Evolutionary conservation across 2,329 filamentous ascomycete genomes (phyloP), one percentile per base, ranked within the genome.

Genomic region (Herpomyces periplanetae): DNA sequence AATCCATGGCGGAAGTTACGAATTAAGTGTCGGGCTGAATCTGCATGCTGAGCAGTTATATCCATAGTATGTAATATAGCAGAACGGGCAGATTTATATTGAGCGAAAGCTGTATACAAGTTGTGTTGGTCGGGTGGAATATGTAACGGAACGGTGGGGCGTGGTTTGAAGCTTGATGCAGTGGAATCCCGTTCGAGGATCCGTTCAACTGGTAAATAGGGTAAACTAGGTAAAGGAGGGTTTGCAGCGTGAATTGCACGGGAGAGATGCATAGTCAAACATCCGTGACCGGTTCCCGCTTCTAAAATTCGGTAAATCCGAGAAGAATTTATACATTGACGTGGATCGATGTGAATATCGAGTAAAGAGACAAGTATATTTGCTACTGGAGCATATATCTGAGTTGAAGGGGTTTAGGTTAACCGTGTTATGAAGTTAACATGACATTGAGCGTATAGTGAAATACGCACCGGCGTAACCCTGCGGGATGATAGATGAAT

Each of bases 261-360:
- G 12, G 64, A 57, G 10, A 80, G 44, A 30, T 73, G 53, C 3
- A 80, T 37, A 1, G 65, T 75, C 22, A 80, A 38, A 13, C 60
- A 58, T 22, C 66, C 68, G 43, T 73, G 64, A n/a, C 66, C 68
- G 3, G 66, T 80, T 8, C 68, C 66, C 17, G 65, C 65, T 37
- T 80, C 68, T 20, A 80, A 56, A 17, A 80, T 64, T 31, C 11
- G 5, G 8, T 14, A 10, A 13, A 25, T 25, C 4, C 32, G 30
- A 5, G 31, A 30, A 4, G 29, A 26, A 7, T 36, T 28, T 6
- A 38, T 34, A 4, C 37, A 33, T 38, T 30, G 14, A 30, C 26
- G 12, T 39, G 28, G 29, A 39, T 2, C 41, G 12, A 55, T 49
- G 32, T 75, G 58, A 17, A 80, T 44, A 33, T 80, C 65, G 10